Conservation (phyloP, 257 asterid species). For the Oldenlandia corymbosa region DNA sequence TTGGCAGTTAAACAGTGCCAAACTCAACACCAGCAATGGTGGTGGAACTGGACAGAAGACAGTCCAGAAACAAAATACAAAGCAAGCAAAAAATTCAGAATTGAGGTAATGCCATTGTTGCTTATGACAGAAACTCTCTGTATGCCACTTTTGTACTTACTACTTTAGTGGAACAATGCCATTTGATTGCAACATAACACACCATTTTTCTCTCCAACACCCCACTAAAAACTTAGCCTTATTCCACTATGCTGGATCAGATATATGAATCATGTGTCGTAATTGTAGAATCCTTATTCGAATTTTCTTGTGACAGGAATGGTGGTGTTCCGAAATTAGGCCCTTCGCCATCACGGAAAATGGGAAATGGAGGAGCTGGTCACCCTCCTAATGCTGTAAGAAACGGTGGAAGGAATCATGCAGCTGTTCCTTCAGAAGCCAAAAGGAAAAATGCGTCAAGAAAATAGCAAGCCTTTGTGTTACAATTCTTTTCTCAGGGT, state of each 20-base stretch:
- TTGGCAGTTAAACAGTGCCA: constrained; percentile 74
- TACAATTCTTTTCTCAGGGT: not conserved
- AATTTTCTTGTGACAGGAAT: constrained; percentile 4
- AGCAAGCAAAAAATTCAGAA: constrained; percentile 56
- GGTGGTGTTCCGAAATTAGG: constrained; percentile 51
- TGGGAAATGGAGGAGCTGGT: constrained; percentile 35
- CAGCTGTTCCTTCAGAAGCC: constrained; percentile 31
- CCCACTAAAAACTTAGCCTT: too few relatives aligned
- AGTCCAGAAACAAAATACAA: constrained; percentile 41
- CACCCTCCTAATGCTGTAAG: constrained; percentile 45
- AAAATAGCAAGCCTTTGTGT: constrained; percentile 41
- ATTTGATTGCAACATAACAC: too few relatives aligned
- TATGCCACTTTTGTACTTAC: too few relatives aligned
- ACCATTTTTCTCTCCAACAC: too few relatives aligned
- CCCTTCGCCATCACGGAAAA: constrained; percentile 63
- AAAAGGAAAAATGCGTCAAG: constrained; percentile 64
- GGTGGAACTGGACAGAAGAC: constrained; percentile 46
- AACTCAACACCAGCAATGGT: constrained; percentile 37
- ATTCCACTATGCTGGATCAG: too few relatives aligned
- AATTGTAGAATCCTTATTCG: not conserved
- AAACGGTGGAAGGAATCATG: constrained; percentile 33
- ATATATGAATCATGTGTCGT: too few relatives aligned
- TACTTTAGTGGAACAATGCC: too few relatives aligned
- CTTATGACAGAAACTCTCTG: not conserved
- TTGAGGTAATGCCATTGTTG: constrained; percentile 39